Conservation (phyloP, 2,329 filamentous ascomycete species). For the Pleurostoma richardsiae region DNA sequence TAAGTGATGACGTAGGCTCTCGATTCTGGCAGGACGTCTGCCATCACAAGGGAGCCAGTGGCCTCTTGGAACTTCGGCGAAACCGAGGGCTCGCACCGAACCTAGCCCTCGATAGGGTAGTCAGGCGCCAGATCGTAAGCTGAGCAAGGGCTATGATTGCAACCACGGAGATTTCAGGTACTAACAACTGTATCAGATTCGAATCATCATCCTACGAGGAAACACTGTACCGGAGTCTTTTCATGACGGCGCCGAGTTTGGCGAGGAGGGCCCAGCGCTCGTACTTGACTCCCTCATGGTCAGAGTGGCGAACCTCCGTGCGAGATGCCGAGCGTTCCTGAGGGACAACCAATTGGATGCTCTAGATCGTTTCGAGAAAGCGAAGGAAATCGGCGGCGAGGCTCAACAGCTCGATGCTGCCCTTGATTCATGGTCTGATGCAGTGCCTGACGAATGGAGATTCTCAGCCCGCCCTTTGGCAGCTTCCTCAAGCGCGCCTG, state of each 20-base stretch:
- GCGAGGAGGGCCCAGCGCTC: constrained; percentile 7
- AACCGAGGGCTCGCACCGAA: constrained; percentile 6
- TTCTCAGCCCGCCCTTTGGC: background rate
- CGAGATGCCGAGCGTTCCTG: background rate
- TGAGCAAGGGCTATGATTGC: background rate
- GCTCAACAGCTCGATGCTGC: background rate
- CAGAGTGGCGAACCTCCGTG: background rate
- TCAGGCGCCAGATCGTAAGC: constrained; percentile 11
- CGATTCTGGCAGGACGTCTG: constrained; percentile 8
- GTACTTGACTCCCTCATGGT: constrained; percentile 8
- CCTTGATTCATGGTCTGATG: background rate
- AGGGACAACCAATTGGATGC: background rate
- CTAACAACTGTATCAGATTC: constrained; percentile 2
- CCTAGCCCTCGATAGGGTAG: constrained; percentile 7
- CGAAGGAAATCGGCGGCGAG: background rate
- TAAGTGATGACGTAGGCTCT: constrained; percentile 2
- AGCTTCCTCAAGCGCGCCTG: background rate
- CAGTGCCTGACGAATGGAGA: background rate
- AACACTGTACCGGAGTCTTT: constrained; percentile 6
- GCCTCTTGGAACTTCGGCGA: constrained; percentile 12
- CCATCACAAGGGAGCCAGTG: constrained; percentile 14
- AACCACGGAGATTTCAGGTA: too few species aligned
- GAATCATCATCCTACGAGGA: constrained; percentile 8
- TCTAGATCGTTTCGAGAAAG: background rate
- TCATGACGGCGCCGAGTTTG: constrained; percentile 6